Evolutionary conservation across 2,329 filamentous ascomycete genomes (phyloP).

Genomic region (Colletotrichum melonis): DNA sequence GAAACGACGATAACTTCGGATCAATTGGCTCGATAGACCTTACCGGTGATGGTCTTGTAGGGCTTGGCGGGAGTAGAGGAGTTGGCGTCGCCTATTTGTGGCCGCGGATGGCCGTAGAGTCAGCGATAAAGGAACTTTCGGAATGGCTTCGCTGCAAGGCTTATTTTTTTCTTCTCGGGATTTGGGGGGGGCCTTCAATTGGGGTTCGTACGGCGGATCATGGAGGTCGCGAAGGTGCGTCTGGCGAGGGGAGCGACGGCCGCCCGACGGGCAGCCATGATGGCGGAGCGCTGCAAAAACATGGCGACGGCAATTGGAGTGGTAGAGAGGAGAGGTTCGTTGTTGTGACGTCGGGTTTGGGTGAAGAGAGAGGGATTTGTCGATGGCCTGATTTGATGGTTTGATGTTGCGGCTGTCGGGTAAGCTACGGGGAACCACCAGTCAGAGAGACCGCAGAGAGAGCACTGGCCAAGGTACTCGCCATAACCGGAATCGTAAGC

Average conservation of each 20-base stretch:
- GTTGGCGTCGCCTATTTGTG: conserved; percentile 50
- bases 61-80: conserved; percentile 50
- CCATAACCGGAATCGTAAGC: conserved; percentile 37
- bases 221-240: conserved; percentile 70
- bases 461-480: conserved; percentile 38
- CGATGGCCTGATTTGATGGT: conserved; percentile 58
- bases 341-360: conserved; percentile 36
- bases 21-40: conserved; percentile 37
- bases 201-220: conserved; percentile 67
- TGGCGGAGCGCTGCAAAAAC: conserved; percentile 73
- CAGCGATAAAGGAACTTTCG: conserved; percentile 26
- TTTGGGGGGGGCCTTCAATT: conserved; percentile 37
- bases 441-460: conserved; percentile 1
- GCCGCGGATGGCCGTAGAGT: conserved; percentile 18
- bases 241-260: conserved; percentile 63
- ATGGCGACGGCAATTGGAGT: conserved; percentile 55
- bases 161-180: conserved; percentile 21
- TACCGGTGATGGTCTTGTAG: conserved; percentile 62
- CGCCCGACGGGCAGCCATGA: conserved; percentile 70
- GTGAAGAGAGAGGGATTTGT: conserved; percentile 58
- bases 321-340: conserved; percentile 33
- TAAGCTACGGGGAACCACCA: conserved; percentile 30
- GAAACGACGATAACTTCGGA: conserved; percentile 15
- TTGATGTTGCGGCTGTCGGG: conserved; percentile 41
- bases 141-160: conserved; percentile 16